Evolutionary conservation across 495 filamentous ascomycete genomes (phyloP).

Genomic region (Hypoxylon cercidicola): DNA sequence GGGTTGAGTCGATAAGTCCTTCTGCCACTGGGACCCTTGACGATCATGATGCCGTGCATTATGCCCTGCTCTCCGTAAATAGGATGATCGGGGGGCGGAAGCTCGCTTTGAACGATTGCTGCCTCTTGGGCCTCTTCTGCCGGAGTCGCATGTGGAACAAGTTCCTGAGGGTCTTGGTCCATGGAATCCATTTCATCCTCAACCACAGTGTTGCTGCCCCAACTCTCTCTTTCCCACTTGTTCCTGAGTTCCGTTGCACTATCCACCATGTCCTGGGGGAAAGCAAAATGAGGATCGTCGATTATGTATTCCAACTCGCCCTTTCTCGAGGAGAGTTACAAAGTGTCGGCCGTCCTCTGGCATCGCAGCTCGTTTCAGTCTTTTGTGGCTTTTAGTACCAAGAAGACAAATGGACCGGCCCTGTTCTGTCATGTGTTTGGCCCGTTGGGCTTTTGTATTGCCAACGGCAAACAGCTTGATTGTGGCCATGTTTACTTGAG

Average conservation of each 20-base stretch:
- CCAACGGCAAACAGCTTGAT: slow-evolving; percentile 14
- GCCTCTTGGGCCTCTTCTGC: neutral
- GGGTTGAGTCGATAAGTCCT: slow-evolving; percentile 45
- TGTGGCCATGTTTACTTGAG: slow-evolving; percentile 1
- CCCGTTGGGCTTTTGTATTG: slow-evolving; percentile 1
- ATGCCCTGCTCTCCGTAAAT: slow-evolving; percentile 48
- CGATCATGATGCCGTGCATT: slow-evolving; percentile 53
- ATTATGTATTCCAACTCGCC: slow-evolving; percentile 10
- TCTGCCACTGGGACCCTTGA: slow-evolving; percentile 13
- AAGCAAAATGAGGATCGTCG: neutral
- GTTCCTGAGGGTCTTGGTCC: neutral
- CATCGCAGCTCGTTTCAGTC: neutral
- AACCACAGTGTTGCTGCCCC: slow-evolving; percentile 30
- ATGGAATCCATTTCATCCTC: slow-evolving; percentile 14
- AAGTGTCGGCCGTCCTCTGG: slow-evolving; percentile 1
- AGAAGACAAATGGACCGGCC: neutral
- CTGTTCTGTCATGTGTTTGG: slow-evolving; percentile 1
- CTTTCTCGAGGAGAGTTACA: neutral
- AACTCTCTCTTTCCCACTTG: slow-evolving; percentile 32
- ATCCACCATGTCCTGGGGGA: slow-evolving; percentile 18
- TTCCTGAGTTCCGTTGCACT: slow-evolving; percentile 4
- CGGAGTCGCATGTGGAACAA: neutral
- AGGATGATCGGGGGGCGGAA: slow-evolving; percentile 42
- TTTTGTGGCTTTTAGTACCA: slow-evolving; percentile 1
- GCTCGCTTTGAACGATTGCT: slow-evolving; percentile 6